These are phyloP conservation scores for Metschnikowia lochheadii DNA, from an alignment of 805 yeast genomes.

Conservation along the genomic window DNA sequence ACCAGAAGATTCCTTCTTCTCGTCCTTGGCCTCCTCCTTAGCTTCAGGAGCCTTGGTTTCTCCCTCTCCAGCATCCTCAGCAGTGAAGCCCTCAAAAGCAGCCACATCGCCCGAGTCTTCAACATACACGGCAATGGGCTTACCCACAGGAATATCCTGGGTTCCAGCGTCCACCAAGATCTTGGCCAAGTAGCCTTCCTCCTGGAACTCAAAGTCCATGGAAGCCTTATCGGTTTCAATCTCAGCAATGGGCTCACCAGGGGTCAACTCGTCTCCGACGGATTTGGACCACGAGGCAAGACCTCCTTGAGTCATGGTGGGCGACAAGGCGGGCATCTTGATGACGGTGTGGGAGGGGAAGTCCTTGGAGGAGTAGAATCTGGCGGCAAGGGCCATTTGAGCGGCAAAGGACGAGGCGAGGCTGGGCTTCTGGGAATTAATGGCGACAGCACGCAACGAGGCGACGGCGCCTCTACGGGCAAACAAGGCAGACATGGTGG, in stretches of 20 bases:
- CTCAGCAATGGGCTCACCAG: slow-evolving; percentile 95
- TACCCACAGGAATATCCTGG: slow-evolving; percentile 87
- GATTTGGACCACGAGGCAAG: slow-evolving; percentile 85
- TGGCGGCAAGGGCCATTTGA: slow-evolving; percentile 25
- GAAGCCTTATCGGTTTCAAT: slow-evolving; percentile 97
- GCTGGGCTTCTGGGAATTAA: slow-evolving; percentile 18
- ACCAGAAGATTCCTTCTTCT: slow-evolving; percentile 12
- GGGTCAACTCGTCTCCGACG: slow-evolving; percentile 80
- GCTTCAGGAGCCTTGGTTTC: slow-evolving; percentile 42
- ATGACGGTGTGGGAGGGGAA: slow-evolving; percentile 85
- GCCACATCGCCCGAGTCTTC: slow-evolving; percentile 80
- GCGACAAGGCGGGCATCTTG: slow-evolving; percentile 98
- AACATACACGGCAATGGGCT: slow-evolving; percentile 95
- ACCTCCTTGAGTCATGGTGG: slow-evolving; percentile 97
- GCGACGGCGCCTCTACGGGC: slow-evolving; percentile 29
- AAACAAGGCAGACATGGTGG: slow-evolving; percentile 41
- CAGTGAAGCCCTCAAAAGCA: slow-evolving; percentile 83
- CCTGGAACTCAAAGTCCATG: slow-evolving; percentile 98
- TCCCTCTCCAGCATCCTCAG: slow-evolving; percentile 68
- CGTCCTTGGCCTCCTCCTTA: slow-evolving; percentile 32
- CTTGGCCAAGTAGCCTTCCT: slow-evolving; percentile 90
- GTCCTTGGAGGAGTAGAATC: slow-evolving; percentile 41
- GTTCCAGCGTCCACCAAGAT: slow-evolving; percentile 79
- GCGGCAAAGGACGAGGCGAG: slow-evolving; percentile 19
- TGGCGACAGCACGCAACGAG: slow-evolving; percentile 24